A percentile compares a stretch with the other conserved stretches of the same genome.
These are phyloP conservation scores for Mucor lusitanicus DNA, from an alignment of 371 early-diverging fungal genomes.

Conservation along the genomic window DNA sequence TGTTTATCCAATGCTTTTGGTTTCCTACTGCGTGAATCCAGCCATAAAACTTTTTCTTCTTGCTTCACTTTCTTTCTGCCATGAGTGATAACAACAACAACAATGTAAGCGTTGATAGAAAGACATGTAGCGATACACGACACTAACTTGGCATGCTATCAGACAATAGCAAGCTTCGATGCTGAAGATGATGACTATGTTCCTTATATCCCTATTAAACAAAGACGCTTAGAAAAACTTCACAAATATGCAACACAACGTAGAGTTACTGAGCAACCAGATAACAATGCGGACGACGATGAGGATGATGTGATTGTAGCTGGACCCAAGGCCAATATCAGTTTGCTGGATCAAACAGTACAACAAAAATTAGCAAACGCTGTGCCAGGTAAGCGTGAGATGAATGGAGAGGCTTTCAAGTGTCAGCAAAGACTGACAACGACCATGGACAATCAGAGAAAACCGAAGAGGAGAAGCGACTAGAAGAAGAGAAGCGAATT, in stretches of 20 bases:
- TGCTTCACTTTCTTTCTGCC: no score
- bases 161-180: neutral
- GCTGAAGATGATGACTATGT: slow-evolving; percentile 61
- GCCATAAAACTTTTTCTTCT: no score
- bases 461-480: slow-evolving; percentile 75
- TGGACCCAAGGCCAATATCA: slow-evolving; percentile 68
- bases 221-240: slow-evolving; percentile 65
- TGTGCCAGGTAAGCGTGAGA: slow-evolving; percentile 37
- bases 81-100: no score
- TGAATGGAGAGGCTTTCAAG: neutral
- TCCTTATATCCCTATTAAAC: slow-evolving; percentile 82
- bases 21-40: no score
- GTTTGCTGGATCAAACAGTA: slow-evolving; percentile 86
- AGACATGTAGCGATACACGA: no score
- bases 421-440: neutral
- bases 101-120: no score
- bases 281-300: slow-evolving; percentile 29
- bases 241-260: slow-evolving; percentile 53
- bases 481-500: slow-evolving; percentile 84
- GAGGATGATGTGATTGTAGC: slow-evolving; percentile 47
- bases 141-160: no score
- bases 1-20: no score
- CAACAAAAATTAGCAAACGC: slow-evolving; percentile 67
- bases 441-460: slow-evolving; percentile 8
- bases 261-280: slow-evolving; percentile 27